These are phyloP conservation scores for Ogataea haglerorum DNA, from an alignment of 805 yeast genomes.

Conservation along the genomic window DNA sequence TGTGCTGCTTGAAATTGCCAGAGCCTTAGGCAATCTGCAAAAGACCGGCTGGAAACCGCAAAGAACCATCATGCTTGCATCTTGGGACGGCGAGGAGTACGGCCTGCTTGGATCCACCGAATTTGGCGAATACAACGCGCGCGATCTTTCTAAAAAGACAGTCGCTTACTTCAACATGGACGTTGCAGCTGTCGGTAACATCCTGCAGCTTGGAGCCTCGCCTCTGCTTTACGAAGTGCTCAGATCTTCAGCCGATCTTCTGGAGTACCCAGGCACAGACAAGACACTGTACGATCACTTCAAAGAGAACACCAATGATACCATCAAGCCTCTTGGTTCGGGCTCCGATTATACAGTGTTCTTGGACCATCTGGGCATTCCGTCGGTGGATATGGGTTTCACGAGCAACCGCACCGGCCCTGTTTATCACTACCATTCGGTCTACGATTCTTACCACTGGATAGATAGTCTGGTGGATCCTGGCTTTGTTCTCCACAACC, in stretches of 20 bases:
- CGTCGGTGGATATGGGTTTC: slow-evolving; percentile 62
- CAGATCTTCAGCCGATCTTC: slow-evolving; percentile 39
- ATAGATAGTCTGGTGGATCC: slow-evolving; percentile 63
- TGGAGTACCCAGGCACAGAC: slow-evolving; percentile 43
- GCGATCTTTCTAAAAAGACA: slow-evolving; percentile 44
- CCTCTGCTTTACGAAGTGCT: slow-evolving; percentile 54
- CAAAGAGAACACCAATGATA: slow-evolving; percentile 27
- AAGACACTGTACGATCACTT: slow-evolving; percentile 37
- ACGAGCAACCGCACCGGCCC: slow-evolving; percentile 41
- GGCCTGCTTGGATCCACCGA: slow-evolving; percentile 77
- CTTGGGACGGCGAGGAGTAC: slow-evolving; percentile 82
- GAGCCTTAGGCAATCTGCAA: slow-evolving; percentile 51
- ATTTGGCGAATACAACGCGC: slow-evolving; percentile 60
- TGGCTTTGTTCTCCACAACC: slow-evolving; percentile 55
- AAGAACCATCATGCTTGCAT: slow-evolving; percentile 64
- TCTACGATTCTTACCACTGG: slow-evolving; percentile 72
- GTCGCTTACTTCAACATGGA: slow-evolving; percentile 71
- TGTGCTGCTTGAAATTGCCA: slow-evolving; percentile 57
- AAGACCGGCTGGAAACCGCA: slow-evolving; percentile 68
- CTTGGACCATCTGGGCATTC: slow-evolving; percentile 56
- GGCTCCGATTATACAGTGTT: slow-evolving; percentile 70
- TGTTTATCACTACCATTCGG: slow-evolving; percentile 73
- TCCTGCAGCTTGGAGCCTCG: slow-evolving; percentile 50
- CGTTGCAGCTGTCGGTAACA: slow-evolving; percentile 56
- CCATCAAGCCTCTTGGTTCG: slow-evolving; percentile 53